Evolutionary conservation across 441 rosid genomes (phyloP).

Genomic region (Mallotus repandus): DNA sequence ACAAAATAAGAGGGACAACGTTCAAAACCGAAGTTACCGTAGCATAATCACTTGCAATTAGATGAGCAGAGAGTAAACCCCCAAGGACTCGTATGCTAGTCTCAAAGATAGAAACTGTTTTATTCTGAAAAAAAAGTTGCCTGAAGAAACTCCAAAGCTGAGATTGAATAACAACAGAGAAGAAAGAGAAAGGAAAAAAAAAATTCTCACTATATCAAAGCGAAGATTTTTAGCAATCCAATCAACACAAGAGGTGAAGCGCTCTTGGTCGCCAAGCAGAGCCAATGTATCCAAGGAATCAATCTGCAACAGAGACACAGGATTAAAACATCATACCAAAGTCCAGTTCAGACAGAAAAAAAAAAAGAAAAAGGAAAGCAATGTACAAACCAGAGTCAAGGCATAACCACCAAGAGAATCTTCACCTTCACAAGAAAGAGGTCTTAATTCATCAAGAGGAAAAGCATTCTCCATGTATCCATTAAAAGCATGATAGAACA

Average conservation of each 20-base stretch:
- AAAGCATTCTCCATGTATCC: constrained; percentile 98
- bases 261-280: constrained; percentile 81
- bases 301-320: constrained; percentile 47
- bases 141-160: constrained; percentile 25
- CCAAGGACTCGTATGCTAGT: constrained; percentile 92
- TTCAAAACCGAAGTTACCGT: constrained; percentile 50
- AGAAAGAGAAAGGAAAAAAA: not conserved
- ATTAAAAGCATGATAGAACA: constrained; percentile 97
- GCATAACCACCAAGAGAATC: constrained; percentile 97
- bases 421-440: constrained; percentile 89
- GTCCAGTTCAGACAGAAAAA: not conserved
- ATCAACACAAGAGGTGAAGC: constrained; percentile 75
- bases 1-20: constrained; percentile 2
- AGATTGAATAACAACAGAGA: constrained; percentile 1
- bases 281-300: constrained; percentile 92
- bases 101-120: constrained; percentile 95
- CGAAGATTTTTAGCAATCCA: constrained; percentile 97
- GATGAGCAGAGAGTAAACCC: constrained; percentile 96
- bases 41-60: constrained; percentile 93
- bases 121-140: constrained; percentile 53
- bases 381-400: constrained; percentile 64
- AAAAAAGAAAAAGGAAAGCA: not conserved
- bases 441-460: constrained; percentile 90
- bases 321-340: constrained; percentile 12
- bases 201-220: constrained; percentile 95